These are phyloP conservation scores for Parastagonospora avenae DNA, from an alignment of 2,329 filamentous ascomycete genomes.

Conservation along the genomic window DNA sequence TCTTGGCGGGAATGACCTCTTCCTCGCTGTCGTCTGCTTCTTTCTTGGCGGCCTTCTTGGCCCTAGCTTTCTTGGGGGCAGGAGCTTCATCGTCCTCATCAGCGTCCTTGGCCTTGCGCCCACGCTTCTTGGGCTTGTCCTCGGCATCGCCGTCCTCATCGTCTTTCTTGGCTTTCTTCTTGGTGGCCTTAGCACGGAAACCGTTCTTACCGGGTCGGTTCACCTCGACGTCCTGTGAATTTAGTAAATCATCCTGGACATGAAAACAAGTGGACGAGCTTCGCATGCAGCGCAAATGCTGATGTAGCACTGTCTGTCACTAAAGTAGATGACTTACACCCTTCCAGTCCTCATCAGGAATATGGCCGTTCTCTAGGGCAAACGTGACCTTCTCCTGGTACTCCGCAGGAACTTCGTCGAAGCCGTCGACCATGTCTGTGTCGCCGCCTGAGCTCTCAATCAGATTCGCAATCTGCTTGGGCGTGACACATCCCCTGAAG, in stretches of 20 bases:
- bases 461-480: conserved; percentile 70
- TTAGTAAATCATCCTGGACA: conserved; percentile 6
- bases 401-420: conserved; percentile 73
- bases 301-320: neutral
- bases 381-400: conserved; percentile 74
- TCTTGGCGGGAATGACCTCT: conserved; percentile 21
- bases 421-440: conserved; percentile 76
- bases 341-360: conserved; percentile 85
- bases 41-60: conserved; percentile 34
- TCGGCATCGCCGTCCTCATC: conserved; percentile 30
- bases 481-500: conserved; percentile 84
- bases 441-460: conserved; percentile 63
- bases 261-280: neutral
- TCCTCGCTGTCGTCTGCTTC: conserved; percentile 22
- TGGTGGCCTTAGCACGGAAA: conserved; percentile 51
- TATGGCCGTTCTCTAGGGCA: conserved; percentile 76
- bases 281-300: neutral
- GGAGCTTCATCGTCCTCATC: conserved; percentile 35
- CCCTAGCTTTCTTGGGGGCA: conserved; percentile 38
- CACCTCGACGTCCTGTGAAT: conserved; percentile 69
- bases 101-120: conserved; percentile 37
- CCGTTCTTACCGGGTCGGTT: conserved; percentile 72
- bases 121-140: conserved; percentile 49
- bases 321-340: conserved; percentile 65
- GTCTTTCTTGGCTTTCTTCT: conserved; percentile 38